These are phyloP conservation scores for Albugo candida DNA, from an alignment of 352 stramenopile genomes.

Conservation along the genomic window DNA sequence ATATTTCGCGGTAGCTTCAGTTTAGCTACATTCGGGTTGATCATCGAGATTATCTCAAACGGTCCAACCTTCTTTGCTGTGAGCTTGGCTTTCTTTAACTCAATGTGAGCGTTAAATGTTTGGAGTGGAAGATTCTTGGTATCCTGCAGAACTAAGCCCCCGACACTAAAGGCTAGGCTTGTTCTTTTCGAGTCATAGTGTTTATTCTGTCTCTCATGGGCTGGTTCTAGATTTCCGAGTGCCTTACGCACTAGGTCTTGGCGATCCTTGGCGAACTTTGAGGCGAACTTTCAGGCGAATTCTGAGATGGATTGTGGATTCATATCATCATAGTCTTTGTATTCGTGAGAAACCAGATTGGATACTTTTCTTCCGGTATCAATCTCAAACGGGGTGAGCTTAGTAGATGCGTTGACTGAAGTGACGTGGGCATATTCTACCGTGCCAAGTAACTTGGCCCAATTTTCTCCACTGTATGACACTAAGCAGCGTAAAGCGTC, in stretches of 20 bases:
- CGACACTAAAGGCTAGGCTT: background rate
- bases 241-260: constrained; percentile 1
- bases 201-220: constrained; percentile 3
- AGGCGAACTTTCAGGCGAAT: no score
- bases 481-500: constrained; percentile 9
- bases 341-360: background rate
- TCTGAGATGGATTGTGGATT: background rate
- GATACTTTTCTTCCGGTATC: no score
- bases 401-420: constrained; percentile 3
- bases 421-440: constrained; percentile 13
- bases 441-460: constrained; percentile 5
- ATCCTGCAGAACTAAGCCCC: constrained; percentile 3
- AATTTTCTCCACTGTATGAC: constrained; percentile 8
- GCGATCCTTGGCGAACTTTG: constrained; percentile 1
- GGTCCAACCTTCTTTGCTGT: constrained; percentile 3
- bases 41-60: no score
- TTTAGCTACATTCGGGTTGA: constrained; percentile 5
- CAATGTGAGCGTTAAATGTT: no score
- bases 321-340: background rate
- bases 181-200: constrained; percentile 5
- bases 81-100: no score
- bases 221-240: background rate
- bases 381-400: constrained; percentile 11
- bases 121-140: constrained; percentile 7
- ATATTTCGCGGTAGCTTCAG: constrained; percentile 5